A percentile compares a stretch with the other conserved stretches of the same genome.
phyloP scores from a whole-genome alignment of 441 rosid species.

The Biscutella laevigata region DNA sequence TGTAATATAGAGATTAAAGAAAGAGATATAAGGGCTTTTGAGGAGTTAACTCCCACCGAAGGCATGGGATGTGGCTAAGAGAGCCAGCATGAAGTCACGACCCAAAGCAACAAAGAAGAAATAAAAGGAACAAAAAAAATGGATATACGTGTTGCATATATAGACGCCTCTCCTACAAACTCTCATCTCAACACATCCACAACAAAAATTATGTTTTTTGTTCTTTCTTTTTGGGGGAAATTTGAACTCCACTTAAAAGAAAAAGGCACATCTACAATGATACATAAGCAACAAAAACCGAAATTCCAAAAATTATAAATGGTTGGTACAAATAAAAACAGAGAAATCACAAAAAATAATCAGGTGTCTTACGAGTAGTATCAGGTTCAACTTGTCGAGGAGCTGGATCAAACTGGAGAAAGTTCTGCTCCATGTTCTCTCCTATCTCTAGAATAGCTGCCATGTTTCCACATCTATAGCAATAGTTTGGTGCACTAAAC shows the following conservation, averaged over 20 bases:
- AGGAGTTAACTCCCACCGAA: too few relatives aligned
- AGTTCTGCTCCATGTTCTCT: constrained; percentile 94
- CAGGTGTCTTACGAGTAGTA: constrained; percentile 95
- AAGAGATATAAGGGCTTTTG: too few relatives aligned
- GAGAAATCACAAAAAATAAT: constrained; percentile 78
- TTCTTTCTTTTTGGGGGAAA: constrained; percentile 12
- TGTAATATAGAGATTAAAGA: too few relatives aligned
- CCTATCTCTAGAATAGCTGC: constrained; percentile 96
- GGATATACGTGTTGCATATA: constrained; percentile 2
- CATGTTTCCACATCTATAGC: constrained; percentile 97
- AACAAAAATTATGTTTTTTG: constrained; percentile 16
- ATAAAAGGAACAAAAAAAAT: constrained; percentile 3
- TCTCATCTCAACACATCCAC: constrained; percentile 7
- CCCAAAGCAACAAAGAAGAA: constrained; percentile 39
- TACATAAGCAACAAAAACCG: constrained; percentile 33
- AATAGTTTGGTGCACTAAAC: constrained; percentile 97
- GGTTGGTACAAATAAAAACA: constrained; percentile 11
- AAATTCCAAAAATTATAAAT: constrained; percentile 33
- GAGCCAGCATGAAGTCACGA: constrained; percentile 73
- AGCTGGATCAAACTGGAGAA: constrained; percentile 98
- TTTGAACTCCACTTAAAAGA: constrained; percentile 12
- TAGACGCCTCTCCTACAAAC: constrained; percentile 19
- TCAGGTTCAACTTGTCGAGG: constrained; percentile 96
- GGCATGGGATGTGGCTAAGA: constrained; percentile 93
- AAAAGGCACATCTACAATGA: constrained; percentile 47